A percentile compares a stretch with the other conserved stretches of the same genome.
Conservation (phyloP, 2,329 filamentous ascomycete species). For the Colletotrichum sp. region DNA sequence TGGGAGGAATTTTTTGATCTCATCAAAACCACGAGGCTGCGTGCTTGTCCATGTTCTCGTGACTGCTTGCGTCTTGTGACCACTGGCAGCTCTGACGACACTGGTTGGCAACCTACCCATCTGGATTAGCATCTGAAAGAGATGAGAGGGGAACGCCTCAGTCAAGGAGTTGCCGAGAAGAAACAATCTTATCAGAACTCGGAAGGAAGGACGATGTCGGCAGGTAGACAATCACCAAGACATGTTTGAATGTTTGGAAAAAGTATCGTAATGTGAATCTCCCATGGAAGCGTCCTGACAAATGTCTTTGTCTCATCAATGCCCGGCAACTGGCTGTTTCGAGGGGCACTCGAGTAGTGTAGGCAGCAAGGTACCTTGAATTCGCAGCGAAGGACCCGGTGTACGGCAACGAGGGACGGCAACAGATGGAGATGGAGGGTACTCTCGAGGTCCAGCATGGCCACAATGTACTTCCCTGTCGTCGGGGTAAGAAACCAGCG, state of each 20-base stretch:
- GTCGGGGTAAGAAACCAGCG: neutral
- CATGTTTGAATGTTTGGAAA: neutral
- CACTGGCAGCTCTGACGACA: neutral
- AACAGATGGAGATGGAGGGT: neutral
- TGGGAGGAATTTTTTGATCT: neutral
- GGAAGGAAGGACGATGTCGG: neutral
- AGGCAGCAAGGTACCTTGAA: neutral
- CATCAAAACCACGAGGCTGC: neutral
- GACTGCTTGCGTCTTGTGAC: neutral
- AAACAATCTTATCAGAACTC: neutral
- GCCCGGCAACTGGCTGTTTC: neutral
- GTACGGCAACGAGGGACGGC: neutral
- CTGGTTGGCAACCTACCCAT: neutral
- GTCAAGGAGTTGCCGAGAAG: neutral
- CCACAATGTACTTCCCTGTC: neutral
- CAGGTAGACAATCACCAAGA: neutral
- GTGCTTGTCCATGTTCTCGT: neutral
- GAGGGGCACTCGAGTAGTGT: neutral
- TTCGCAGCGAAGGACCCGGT: neutral
- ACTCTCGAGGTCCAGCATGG: neutral
- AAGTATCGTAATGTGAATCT: neutral
- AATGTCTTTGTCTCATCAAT: slow-evolving; percentile 6
- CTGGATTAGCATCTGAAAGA: neutral
- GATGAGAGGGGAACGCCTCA: neutral
- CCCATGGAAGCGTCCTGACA: neutral